Percentiles rank a stretch among this genome's conserved stretches.
Evolutionary conservation across 2,329 filamentous ascomycete genomes (phyloP).

Genomic region (Graphiopsis chlorocephala): DNA sequence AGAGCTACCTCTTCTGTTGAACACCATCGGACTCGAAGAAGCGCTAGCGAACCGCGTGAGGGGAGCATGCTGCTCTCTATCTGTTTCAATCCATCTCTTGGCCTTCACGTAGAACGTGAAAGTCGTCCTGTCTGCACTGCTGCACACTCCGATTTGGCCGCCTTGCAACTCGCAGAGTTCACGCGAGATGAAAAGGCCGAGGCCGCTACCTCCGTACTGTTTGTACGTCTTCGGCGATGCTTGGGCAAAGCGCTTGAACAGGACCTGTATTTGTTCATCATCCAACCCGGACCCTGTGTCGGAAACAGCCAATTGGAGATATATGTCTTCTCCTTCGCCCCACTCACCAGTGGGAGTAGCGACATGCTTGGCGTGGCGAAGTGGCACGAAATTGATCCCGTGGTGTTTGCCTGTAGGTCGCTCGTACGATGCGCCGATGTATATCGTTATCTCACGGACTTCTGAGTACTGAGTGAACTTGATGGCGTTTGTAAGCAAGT

Average conservation of each 20-base stretch:
- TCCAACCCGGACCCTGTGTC: conserved; percentile 44
- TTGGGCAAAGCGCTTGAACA: conserved; percentile 70
- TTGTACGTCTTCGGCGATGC: conserved; percentile 65
- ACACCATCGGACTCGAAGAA: conserved; percentile 27
- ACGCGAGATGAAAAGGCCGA: conserved; percentile 68
- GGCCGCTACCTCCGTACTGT: conserved; percentile 67
- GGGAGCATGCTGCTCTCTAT: not conserved
- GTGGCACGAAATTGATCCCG: conserved; percentile 35
- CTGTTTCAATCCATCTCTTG: conserved; percentile 3
- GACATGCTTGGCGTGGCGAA: conserved; percentile 22
- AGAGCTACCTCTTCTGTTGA: conserved; percentile 25
- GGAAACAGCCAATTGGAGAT: conserved; percentile 36
- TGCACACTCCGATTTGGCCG: conserved; percentile 66
- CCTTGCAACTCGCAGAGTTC: conserved; percentile 67
- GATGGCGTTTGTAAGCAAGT: conserved; percentile 47
- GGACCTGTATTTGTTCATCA: conserved; percentile 39
- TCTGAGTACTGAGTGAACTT: conserved; percentile 44
- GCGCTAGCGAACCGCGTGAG: conserved; percentile 23
- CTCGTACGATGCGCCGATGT: conserved; percentile 21
- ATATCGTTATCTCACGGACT: conserved; percentile 38
- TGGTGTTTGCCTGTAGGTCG: conserved; percentile 34
- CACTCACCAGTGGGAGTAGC: conserved; percentile 31
- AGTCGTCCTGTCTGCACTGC: conserved; percentile 56
- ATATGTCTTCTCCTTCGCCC: conserved; percentile 24
- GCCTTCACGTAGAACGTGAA: conserved; percentile 66